phyloP scores from a whole-genome alignment of 306 rosid genomes.

The Cucumis cinereus region DNA sequence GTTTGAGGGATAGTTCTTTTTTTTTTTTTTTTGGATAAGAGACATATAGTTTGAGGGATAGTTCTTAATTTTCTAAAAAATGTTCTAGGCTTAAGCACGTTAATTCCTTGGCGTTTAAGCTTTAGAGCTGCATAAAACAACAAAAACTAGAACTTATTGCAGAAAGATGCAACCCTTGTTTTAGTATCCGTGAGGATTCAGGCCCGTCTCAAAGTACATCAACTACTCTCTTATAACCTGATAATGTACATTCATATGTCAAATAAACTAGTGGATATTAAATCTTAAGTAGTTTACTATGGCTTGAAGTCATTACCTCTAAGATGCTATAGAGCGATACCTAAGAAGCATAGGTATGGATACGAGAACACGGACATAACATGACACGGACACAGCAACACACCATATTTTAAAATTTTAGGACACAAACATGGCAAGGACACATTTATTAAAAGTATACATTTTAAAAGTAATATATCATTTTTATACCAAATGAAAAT shows the following conservation, averaged over 20 bases:
- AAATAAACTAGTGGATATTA: neutral
- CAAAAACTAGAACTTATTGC: neutral
- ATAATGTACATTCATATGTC: neutral
- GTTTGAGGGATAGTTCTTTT: neutral
- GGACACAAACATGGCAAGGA: no score
- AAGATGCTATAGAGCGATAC: neutral
- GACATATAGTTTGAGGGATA: neutral
- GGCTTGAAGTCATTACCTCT: neutral
- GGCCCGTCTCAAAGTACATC: neutral
- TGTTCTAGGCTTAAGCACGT: neutral
- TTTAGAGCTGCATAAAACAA: neutral
- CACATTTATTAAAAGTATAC: no score
- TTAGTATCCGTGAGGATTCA: neutral
- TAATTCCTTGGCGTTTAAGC: neutral
- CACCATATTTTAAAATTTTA: no score
- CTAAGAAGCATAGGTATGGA: no score
- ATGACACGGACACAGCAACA: no score
- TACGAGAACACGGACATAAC: no score
- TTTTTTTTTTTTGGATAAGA: no score
- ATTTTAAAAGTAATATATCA: no score
- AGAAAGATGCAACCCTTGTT: neutral
- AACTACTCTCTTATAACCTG: neutral
- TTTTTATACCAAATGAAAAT: no score
- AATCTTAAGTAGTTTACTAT: neutral
- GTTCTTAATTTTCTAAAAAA: neutral